A percentile compares a stretch with the other conserved stretches of the same genome.
phyloP scores from a whole-genome alignment of 169 alveolate genomes.

The Amoebophrya sp. region DNA sequence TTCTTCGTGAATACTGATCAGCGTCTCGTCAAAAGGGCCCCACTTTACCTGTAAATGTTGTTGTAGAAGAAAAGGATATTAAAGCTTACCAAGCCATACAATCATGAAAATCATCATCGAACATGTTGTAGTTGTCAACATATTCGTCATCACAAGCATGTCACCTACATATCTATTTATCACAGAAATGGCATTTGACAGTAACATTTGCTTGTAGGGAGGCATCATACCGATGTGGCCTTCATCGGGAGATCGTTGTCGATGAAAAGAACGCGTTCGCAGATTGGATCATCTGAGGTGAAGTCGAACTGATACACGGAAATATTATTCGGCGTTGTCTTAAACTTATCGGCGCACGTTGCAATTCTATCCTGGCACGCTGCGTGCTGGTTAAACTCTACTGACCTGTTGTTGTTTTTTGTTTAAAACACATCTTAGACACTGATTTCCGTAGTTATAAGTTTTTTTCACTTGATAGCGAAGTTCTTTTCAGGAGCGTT shows the following conservation, averaged over 20 bases:
- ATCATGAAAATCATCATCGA: no score
- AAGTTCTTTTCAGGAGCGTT: no score
- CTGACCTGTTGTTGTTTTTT: constrained; percentile 11
- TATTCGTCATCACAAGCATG: no score
- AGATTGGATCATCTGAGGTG: background rate
- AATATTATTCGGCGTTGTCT: constrained; percentile 7
- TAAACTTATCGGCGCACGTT: background rate
- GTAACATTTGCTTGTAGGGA: no score
- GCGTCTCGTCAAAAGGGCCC: constrained; percentile 76
- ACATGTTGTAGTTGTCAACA: no score
- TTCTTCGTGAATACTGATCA: constrained; percentile 76
- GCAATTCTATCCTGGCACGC: background rate
- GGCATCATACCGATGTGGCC: background rate
- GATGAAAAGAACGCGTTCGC: background rate
- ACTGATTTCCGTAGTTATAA: no score
- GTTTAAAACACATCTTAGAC: no score
- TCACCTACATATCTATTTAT: no score
- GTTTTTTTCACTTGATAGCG: no score
- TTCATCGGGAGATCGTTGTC: background rate
- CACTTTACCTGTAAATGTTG: constrained; percentile 66
- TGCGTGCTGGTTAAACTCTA: constrained; percentile 13
- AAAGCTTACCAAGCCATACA: no score
- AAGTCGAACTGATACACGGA: background rate
- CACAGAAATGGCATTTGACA: no score
- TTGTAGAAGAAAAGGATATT: no score